These are phyloP conservation scores for Fusarium hostae DNA, from an alignment of 2,329 filamentous ascomycete species.

Conservation along the genomic window DNA sequence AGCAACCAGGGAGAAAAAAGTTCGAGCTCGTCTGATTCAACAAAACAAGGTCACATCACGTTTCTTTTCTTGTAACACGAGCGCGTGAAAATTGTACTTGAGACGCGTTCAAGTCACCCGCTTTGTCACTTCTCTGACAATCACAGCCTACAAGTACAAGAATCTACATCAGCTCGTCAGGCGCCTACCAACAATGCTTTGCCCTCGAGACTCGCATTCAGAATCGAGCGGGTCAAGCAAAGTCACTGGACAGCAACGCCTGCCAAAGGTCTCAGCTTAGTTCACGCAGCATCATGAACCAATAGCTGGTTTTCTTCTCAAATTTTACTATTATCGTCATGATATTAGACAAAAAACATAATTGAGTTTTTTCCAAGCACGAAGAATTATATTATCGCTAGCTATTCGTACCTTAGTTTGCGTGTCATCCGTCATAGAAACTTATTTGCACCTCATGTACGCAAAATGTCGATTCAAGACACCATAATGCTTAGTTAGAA, in stretches of 20 bases:
- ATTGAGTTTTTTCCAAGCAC: background rate
- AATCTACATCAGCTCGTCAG: slow-evolving; percentile 26
- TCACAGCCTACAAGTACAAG: slow-evolving; percentile 3
- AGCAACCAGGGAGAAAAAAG: slow-evolving; percentile 35
- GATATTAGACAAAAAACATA: background rate
- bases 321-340: background rate
- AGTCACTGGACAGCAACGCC: slow-evolving; percentile 42
- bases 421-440: background rate
- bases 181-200: slow-evolving; percentile 19
- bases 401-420: background rate
- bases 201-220: slow-evolving; percentile 29
- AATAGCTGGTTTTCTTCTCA: background rate
- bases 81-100: slow-evolving; percentile 29
- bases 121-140: slow-evolving; percentile 1
- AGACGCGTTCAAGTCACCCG: slow-evolving; percentile 35
- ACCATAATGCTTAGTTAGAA: background rate
- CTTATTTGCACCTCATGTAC: background rate
- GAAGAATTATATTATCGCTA: background rate
- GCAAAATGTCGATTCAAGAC: background rate
- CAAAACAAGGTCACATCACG: slow-evolving; percentile 36
- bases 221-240: slow-evolving; percentile 16
- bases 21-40: slow-evolving; percentile 29
- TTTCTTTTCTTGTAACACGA: slow-evolving; percentile 25
- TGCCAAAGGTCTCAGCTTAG: slow-evolving; percentile 36
- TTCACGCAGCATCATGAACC: slow-evolving; percentile 11